A percentile compares a stretch with the other conserved stretches of the same genome.
Evolutionary conservation across 345 rosid genomes (phyloP).

Genomic region (Bruguiera parviflora): DNA sequence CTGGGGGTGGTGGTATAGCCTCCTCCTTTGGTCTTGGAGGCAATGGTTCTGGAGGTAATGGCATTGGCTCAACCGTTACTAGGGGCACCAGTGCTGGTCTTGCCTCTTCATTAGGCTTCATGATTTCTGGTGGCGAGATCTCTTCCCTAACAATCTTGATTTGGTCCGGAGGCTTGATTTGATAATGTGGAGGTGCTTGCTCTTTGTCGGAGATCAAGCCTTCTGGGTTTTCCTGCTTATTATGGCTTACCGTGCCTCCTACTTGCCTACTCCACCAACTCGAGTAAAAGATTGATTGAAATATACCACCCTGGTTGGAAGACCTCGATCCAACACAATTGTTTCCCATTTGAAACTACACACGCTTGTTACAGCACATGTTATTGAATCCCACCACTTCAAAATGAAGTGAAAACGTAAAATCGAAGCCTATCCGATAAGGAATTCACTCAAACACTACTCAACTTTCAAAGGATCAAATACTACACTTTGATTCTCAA

Average conservation of each 20-base stretch:
- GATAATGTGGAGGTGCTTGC: conserved; percentile 19
- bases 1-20: background rate
- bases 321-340: conserved; percentile 49
- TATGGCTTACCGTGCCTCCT: conserved; percentile 4
- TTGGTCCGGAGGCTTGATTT: conserved; percentile 33
- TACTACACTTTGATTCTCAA: background rate
- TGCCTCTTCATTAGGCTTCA: conserved; percentile 13
- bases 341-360: conserved; percentile 59
- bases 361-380: background rate
- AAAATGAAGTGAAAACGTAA: conserved; percentile 4
- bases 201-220: conserved; percentile 12
- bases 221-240: conserved; percentile 3
- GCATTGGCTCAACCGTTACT: background rate
- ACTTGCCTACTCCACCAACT: conserved; percentile 28
- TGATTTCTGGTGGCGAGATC: conserved; percentile 7
- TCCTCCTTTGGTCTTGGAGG: conserved; percentile 1
- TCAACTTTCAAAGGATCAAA: background rate
- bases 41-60: background rate
- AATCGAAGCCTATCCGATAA: background rate
- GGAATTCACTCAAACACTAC: background rate
- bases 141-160: conserved; percentile 38
- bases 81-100: conserved; percentile 8
- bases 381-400: conserved; percentile 11
- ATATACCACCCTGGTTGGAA: conserved; percentile 28
- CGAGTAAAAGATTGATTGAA: conserved; percentile 30